These are phyloP conservation scores for Globisporangium okanoganense DNA, from an alignment of 352 stramenopile genomes.

Conservation along the genomic window DNA sequence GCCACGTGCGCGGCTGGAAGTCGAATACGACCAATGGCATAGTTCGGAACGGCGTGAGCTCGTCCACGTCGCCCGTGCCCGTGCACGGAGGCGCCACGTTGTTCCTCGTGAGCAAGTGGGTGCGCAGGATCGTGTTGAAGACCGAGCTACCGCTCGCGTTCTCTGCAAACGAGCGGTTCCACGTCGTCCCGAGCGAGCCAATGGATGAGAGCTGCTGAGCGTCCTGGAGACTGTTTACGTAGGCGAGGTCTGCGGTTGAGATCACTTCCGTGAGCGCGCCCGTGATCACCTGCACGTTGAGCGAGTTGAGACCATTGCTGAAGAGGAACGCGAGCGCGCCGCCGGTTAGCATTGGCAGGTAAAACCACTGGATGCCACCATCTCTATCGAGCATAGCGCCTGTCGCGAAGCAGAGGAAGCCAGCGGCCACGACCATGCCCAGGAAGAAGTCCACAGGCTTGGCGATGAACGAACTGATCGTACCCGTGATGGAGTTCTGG, in stretches of 20 bases:
- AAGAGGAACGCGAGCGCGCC: conserved; percentile 9
- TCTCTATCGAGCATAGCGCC: not conserved
- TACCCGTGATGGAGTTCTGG: conserved; percentile 13
- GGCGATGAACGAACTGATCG: not conserved
- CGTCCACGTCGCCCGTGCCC: not conserved
- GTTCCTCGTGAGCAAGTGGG: not conserved
- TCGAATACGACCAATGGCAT: conserved; percentile 10
- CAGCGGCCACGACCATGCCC: not conserved
- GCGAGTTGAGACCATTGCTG: conserved; percentile 10
- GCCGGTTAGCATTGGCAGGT: not conserved
- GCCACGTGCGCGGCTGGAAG: conserved; percentile 14
- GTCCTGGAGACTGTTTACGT: too few relatives aligned
- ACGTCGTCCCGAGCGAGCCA: not conserved
- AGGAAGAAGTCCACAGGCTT: conserved; percentile 11
- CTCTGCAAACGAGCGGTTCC: not conserved
- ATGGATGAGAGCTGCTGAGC: not conserved
- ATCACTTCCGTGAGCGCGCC: not conserved
- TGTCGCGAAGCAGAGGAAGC: conserved; percentile 10
- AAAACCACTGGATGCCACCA: not conserved
- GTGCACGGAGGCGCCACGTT: not conserved
- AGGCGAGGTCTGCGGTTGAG: not conserved
- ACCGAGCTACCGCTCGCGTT: not conserved
- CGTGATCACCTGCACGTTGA: conserved; percentile 8
- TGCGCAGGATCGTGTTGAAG: conserved; percentile 18
- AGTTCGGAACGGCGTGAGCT: not conserved